Evolutionary conservation across 176 grass and related monocot genomes (phyloP), one percentile per base, ranked within the genome.

Genomic region (Oropetium thomaeum): DNA sequence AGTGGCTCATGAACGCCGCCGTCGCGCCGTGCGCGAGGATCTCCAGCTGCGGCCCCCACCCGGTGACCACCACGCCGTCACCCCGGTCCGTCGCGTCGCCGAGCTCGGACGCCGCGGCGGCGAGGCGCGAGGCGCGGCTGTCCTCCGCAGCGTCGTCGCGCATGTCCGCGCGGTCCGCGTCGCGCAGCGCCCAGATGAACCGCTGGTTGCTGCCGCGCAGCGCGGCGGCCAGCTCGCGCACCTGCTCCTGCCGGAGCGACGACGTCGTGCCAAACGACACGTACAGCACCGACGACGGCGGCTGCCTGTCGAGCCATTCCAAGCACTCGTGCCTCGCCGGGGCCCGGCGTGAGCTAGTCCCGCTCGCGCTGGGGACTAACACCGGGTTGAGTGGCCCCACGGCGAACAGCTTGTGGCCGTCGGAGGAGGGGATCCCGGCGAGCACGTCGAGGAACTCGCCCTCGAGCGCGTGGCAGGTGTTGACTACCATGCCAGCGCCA

Each of bases 41-140:
- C 78, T 92, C 89, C 69, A 88, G 62, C 84, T 92, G 93, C 31
- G 93, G 93, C 41, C 87, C 89, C 93, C 93, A 96, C 29, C 69
- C 84, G 58, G 87, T 81, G 58, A 87, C 74, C 64, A 96, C 67
- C 40, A 71, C 30, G 39, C 66, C 63, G 15, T 1, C 10, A 7
- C 20, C 20, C 22, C 1, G 52, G n/a, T n/a, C 47, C n/a, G 10
- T 7, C 17, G 1, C 54, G 1, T 29, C 67, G 31, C 14, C 8
- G 71, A 82, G 70, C 76, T 62, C 42, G 33, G 70, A 49, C 22
- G 54, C 22, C 4, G 80, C 80, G 3, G 10, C 33, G 67, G 72
- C 34, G 19, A 74, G 33, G 68, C 62, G 77, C 20, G 37, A 6
- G 15, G 7, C 32, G 35, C 33, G 8, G 28, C 1, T 15, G 10